Conservation (phyloP, 352 stramenopile species). For the Pythium graminicola region DNA sequence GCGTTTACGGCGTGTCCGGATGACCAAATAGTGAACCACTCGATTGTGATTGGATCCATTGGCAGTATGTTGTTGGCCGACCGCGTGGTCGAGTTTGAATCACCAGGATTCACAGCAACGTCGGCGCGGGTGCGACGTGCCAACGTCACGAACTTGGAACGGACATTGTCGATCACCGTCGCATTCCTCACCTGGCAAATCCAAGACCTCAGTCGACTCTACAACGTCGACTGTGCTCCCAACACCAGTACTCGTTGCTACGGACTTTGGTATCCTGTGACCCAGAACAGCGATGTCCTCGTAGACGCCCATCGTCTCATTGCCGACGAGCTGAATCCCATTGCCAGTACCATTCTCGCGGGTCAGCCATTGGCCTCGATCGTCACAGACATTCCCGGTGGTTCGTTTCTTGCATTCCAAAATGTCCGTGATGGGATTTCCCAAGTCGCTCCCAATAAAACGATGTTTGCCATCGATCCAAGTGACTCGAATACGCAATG, state of each 20-base stretch:
- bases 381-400: constrained; percentile 8
- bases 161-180: constrained; percentile 14
- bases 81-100: constrained; percentile 8
- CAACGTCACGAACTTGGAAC: constrained; percentile 18
- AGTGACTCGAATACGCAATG: neutral
- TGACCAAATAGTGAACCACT: constrained; percentile 7
- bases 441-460: neutral
- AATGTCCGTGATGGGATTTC: constrained; percentile 6
- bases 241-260: neutral
- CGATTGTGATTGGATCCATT: constrained; percentile 11
- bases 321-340: constrained; percentile 4
- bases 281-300: neutral
- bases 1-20: constrained; percentile 2
- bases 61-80: constrained; percentile 9
- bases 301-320: neutral
- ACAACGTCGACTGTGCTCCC: neutral
- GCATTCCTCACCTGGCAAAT: constrained; percentile 13
- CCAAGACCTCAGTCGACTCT: neutral
- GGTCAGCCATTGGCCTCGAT: constrained; percentile 10
- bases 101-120: neutral
- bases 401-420: constrained; percentile 5
- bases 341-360: neutral
- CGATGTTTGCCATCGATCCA: neutral
- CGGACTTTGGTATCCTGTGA: constrained; percentile 7
- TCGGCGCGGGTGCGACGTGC: constrained; percentile 4